Conservation (phyloP, 1,284 basidiomycete genomes). For the Malassezia caprae region DNA sequence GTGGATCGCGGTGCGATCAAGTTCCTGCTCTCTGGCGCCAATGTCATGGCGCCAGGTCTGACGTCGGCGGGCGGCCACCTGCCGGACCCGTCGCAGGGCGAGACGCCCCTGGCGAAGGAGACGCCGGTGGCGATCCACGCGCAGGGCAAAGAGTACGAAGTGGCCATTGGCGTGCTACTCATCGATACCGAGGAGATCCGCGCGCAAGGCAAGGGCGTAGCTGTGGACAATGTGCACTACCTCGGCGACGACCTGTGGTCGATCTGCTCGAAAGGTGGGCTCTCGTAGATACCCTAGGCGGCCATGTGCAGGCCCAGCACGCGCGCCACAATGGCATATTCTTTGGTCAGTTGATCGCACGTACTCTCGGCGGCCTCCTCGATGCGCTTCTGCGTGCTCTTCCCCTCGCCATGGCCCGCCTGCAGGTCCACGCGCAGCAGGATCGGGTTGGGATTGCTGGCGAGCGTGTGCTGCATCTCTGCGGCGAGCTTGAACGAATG, state of each 20-base stretch:
- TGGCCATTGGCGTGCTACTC: slow-evolving; percentile 76
- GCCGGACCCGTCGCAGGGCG: slow-evolving; percentile 56
- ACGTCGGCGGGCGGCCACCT: slow-evolving; percentile 82
- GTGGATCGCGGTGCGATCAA: slow-evolving; percentile 96
- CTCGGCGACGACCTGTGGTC: slow-evolving; percentile 56
- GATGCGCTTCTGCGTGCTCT: slow-evolving; percentile 41
- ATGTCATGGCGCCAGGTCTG: slow-evolving; percentile 64
- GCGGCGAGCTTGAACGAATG: slow-evolving; percentile 46
- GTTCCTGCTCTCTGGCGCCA: slow-evolving; percentile 68
- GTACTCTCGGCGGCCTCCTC: slow-evolving; percentile 32
- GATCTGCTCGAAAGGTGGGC: slow-evolving; percentile 12
- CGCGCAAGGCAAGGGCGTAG: slow-evolving; percentile 77
- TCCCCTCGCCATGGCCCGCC: slow-evolving; percentile 45
- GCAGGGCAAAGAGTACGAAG: slow-evolving; percentile 89
- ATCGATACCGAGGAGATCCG: slow-evolving; percentile 79
- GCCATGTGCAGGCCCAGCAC: slow-evolving; percentile 33
- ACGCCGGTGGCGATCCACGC: slow-evolving; percentile 76
- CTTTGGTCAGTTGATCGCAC: slow-evolving; percentile 9
- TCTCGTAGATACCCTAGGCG: slow-evolving; percentile 5
- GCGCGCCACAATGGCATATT: slow-evolving; percentile 35
- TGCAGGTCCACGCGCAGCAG: slow-evolving; percentile 40
- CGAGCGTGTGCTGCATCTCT: slow-evolving; percentile 42
- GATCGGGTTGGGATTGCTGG: slow-evolving; percentile 40
- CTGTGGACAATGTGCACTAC: slow-evolving; percentile 74
- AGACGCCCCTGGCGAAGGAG: slow-evolving; percentile 60